These are phyloP conservation scores for Russula olivacea DNA, from an alignment of 768 basidiomycete genomes.

Conservation along the genomic window DNA sequence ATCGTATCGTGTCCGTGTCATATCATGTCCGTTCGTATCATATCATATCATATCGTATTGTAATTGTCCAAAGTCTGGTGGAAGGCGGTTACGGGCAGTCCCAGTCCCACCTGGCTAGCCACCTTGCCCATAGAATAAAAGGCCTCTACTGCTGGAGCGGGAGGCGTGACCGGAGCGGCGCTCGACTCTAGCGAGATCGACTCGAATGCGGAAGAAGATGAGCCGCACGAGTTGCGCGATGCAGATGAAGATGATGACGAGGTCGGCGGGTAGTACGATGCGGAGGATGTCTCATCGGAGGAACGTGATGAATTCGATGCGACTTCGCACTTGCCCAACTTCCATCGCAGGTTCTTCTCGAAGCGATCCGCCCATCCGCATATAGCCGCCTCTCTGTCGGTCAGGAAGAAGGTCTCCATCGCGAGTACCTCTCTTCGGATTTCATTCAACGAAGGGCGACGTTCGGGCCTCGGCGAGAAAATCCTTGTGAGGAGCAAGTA, in stretches of 20 bases:
- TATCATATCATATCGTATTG: conserved; percentile 1
- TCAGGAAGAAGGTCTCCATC: conserved; percentile 58
- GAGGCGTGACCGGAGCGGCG: not conserved
- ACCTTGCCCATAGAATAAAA: not conserved
- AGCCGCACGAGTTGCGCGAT: not conserved
- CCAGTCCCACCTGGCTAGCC: not conserved
- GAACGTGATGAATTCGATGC: not conserved
- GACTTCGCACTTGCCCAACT: not conserved
- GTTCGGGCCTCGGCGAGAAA: conserved; percentile 58
- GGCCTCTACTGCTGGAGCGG: not conserved
- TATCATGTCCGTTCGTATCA: not conserved
- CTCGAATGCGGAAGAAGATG: conserved; percentile 12
- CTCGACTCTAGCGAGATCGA: not conserved
- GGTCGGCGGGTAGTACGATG: not conserved
- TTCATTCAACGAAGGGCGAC: conserved; percentile 57
- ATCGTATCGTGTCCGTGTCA: not conserved
- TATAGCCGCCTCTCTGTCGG: conserved; percentile 36
- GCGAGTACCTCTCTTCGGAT: conserved; percentile 51
- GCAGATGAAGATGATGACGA: not conserved
- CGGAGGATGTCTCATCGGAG: not conserved
- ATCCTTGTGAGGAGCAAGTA: conserved; percentile 45
- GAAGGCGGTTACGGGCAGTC: not conserved
- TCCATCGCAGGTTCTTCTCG: not conserved
- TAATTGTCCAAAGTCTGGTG: not conserved
- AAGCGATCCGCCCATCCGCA: conserved; percentile 6